Conservation (phyloP, 768 basidiomycete species). For the Cystofilobasidium capitatum region DNA sequence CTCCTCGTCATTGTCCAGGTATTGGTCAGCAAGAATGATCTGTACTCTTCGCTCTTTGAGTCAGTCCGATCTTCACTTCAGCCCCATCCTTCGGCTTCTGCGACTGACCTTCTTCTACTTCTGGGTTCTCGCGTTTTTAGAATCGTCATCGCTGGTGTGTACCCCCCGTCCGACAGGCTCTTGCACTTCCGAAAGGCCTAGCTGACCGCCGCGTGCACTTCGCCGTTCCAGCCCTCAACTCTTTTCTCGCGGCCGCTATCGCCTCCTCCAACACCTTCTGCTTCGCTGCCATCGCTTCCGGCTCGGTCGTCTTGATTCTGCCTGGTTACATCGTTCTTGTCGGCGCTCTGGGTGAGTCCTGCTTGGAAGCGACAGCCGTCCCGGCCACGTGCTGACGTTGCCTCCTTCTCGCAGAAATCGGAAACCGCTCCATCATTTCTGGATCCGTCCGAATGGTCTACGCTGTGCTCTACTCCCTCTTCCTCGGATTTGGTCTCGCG, state of each 20-base stretch:
- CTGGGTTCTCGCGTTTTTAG: constrained; percentile 42
- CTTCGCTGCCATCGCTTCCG: constrained; percentile 68
- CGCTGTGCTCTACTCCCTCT: constrained; percentile 58
- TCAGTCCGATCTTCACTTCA: constrained; percentile 32
- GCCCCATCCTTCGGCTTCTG: not conserved
- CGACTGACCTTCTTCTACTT: not conserved
- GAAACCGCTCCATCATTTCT: constrained; percentile 68
- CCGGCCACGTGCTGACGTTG: not conserved
- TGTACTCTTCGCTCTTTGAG: constrained; percentile 75
- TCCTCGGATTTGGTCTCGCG: constrained; percentile 64
- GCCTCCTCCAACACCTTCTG: constrained; percentile 62
- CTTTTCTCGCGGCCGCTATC: constrained; percentile 67
- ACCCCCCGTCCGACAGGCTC: not conserved
- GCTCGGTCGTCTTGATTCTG: constrained; percentile 63
- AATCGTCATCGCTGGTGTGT: constrained; percentile 55
- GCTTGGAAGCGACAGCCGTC: not conserved
- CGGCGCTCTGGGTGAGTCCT: constrained; percentile 48
- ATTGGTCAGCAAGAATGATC: constrained; percentile 60
- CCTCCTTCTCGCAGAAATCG: constrained; percentile 46
- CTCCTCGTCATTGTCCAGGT: constrained; percentile 65
- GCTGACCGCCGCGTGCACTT: not conserved
- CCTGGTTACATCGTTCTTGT: constrained; percentile 41
- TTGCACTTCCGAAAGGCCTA: too few relatives aligned
- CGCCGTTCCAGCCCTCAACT: constrained; percentile 50
- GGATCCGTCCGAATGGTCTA: constrained; percentile 78